Evolutionary conservation across 164 flowering plant species (phyloP).

Genomic region (Hamamelis virginiana): DNA sequence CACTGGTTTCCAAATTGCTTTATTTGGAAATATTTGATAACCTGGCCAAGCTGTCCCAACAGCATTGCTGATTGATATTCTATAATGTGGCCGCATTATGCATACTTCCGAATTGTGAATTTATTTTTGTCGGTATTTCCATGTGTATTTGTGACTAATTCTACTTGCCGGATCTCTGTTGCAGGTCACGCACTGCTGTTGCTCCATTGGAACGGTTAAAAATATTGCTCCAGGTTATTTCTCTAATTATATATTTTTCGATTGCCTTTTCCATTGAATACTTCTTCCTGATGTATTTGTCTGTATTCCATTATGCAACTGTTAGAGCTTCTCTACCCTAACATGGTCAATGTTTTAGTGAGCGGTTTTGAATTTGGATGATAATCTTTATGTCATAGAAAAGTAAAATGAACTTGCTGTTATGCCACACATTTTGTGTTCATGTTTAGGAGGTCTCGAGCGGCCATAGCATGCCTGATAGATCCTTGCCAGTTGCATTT

Average conservation of each 20-base stretch:
- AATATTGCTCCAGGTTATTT: conserved; percentile 78
- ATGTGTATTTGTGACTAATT: no score
- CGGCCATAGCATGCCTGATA: no score
- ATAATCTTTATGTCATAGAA: no score
- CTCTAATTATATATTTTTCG: background rate
- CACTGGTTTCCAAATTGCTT: background rate
- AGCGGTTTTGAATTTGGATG: background rate
- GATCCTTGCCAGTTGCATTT: no score
- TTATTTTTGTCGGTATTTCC: no score
- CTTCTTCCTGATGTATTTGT: background rate
- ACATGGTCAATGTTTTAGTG: background rate
- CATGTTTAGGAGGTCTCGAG: background rate
- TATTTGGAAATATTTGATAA: background rate
- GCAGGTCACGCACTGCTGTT: conserved; percentile 95
- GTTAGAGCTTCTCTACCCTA: background rate
- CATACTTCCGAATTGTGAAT: no score
- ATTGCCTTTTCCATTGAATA: background rate
- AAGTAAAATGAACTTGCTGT: background rate
- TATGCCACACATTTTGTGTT: background rate
- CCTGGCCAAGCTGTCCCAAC: background rate
- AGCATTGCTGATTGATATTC: background rate
- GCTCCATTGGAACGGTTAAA: conserved; percentile 93
- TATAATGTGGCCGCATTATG: no score
- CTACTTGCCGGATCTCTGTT: background rate
- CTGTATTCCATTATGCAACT: no score